Percentiles rank a stretch among this genome's conserved stretches.
phyloP scores from a whole-genome alignment of 441 rosid species.

The Jatropha podagrica region DNA sequence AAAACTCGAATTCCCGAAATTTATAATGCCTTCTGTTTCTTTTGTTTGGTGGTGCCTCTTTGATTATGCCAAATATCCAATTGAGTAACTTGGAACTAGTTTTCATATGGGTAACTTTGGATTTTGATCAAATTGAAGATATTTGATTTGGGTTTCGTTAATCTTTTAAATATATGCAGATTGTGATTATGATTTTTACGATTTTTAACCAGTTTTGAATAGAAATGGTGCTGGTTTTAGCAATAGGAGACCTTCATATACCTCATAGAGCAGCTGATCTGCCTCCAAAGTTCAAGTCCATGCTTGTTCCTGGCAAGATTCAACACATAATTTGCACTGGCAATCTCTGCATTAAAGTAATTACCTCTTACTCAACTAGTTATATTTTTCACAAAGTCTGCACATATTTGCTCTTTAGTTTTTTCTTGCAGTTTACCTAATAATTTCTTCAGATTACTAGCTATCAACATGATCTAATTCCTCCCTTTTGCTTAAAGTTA shows the following conservation, averaged over 20 bases:
- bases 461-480: background rate
- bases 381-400: background rate
- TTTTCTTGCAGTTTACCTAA: background rate
- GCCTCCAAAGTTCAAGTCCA: conserved; percentile 94
- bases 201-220: conserved; percentile 12
- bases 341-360: conserved; percentile 78
- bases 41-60: background rate
- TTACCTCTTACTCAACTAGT: background rate
- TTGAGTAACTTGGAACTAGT: background rate
- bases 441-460: background rate
- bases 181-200: background rate
- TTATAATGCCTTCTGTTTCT: background rate
- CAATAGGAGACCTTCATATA: conserved; percentile 84
- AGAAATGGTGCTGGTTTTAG: conserved; percentile 77
- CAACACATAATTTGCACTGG: conserved; percentile 94
- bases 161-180: conserved; percentile 1
- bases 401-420: background rate
- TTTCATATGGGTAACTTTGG: background rate
- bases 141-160: conserved; percentile 4
- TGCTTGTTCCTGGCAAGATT: conserved; percentile 98
- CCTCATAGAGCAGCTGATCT: conserved; percentile 97
- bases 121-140: background rate
- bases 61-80: background rate
- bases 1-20: background rate
- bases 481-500: background rate